Evolutionary conservation across 1,139 yeast species (phyloP), one percentile per base, ranked within the genome.

Genomic region (Lodderomyces elongisporus): DNA sequence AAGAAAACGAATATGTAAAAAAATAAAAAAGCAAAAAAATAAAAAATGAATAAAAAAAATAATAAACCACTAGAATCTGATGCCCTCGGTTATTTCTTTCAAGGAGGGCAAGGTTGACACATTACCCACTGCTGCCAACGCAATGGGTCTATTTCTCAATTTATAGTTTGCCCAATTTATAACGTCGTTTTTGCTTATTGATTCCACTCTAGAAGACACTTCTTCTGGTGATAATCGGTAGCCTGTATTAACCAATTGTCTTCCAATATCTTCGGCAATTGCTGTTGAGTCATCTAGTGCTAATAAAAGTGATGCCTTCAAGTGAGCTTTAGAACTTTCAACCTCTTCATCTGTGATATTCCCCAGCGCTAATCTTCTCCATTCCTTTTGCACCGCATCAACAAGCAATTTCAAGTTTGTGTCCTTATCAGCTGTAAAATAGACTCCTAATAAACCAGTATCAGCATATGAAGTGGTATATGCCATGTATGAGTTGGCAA

Each of bases 391-490:
- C 15, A 91, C 77, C 37, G 87, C 89, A 51, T 82, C 78, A 24
- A 85, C 74, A 34, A 80, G 69, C 16, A 77, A 63, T 47, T 75
- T 78, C 50, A 85, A 77, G 48, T 88, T 65, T 14, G 80, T 75
- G 42, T 72, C 71, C 47, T 74, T 75, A 46, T 91, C 96, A 16
- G 94, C 79, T 12, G 89, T 88, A 44, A 91, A 72, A 58, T 91
- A 91, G 49, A 89, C 83, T 24, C 99, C 99, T 96, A 96, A 88
- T 36, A 91, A 68, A 3, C 99, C 99, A 5, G 96, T 85, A 60
- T 91, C 99, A 7, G 96, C 91, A 62, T 91, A 91, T 2, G 96
- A 85, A 4, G 99, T 93, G 17, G 96, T 85, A 62, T 89, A 91
- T 3, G 96, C 88, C 94, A 88, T 82, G 63, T 83, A 91, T 4